Evolutionary conservation across 306 rosid species (phyloP).

Genomic region (Corylus heterophylla): DNA sequence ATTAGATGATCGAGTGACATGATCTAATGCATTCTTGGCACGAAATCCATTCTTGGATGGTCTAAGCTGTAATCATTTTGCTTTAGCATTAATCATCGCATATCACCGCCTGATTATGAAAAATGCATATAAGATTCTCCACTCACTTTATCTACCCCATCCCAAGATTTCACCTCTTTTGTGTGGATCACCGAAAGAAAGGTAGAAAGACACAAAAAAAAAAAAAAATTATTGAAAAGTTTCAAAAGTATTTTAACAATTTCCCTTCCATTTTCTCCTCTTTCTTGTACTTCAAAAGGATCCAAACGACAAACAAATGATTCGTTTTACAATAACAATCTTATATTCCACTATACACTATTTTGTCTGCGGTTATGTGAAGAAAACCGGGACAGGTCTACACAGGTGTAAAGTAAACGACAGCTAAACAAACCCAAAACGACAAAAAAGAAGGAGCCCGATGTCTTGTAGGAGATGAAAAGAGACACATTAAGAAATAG

Average conservation of each 20-base stretch:
- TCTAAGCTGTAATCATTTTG: background rate
- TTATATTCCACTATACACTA: background rate
- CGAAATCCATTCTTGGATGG: too few relatives aligned
- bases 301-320: background rate
- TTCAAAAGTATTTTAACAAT: background rate
- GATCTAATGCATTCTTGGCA: too few relatives aligned
- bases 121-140: background rate
- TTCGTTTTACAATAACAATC: background rate
- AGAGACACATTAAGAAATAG: background rate
- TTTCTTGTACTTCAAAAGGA: background rate
- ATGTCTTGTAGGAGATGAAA: background rate
- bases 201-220: background rate
- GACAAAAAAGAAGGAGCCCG: too few relatives aligned
- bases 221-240: background rate
- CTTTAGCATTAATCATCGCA: background rate
- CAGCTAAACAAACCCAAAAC: background rate
- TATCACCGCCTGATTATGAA: background rate
- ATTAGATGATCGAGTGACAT: too few relatives aligned
- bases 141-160: background rate
- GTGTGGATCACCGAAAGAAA: background rate
- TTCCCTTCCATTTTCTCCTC: background rate
- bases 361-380: background rate
- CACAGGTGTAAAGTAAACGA: background rate
- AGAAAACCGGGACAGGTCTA: background rate
- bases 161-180: background rate